phyloP scores from a whole-genome alignment of 768 basidiomycete genomes.

The Kwoniella dendrophila region DNA sequence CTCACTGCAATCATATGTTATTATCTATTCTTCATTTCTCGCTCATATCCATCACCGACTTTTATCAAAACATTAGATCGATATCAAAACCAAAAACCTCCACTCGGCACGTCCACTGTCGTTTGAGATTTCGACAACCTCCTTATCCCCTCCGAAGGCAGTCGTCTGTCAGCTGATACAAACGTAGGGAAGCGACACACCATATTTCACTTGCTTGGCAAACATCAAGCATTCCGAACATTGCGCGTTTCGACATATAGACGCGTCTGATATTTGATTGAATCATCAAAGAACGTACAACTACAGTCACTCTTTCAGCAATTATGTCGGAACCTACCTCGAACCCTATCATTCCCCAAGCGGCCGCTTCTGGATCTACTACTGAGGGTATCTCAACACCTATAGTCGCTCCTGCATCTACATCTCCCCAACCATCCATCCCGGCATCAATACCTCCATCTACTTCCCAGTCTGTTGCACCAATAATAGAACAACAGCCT shows the following conservation, averaged over 20 bases:
- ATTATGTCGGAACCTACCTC: constrained; percentile 6
- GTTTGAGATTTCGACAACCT: neutral
- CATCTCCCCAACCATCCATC: neutral
- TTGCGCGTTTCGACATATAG: neutral
- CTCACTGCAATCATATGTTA: too few species aligned
- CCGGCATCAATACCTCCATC: too few species aligned
- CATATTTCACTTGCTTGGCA: neutral
- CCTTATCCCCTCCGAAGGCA: neutral
- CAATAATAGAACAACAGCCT: neutral
- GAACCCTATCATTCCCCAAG: too few species aligned
- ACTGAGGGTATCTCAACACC: too few species aligned
- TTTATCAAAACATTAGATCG: neutral
- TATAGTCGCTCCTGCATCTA: neutral
- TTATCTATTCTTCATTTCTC: too few species aligned
- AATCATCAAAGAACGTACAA: neutral
- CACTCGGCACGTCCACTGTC: constrained; percentile 3
- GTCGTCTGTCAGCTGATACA: neutral
- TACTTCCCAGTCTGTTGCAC: neutral
- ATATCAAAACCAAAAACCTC: too few species aligned
- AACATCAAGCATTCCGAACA: neutral
- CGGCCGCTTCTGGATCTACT: too few species aligned
- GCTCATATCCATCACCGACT: neutral
- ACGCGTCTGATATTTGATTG: neutral
- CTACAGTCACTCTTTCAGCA: neutral
- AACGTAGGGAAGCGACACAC: neutral